Evolutionary conservation across 2,329 filamentous ascomycete genomes (phyloP).

Genomic region (Lachnellula subtilissima): DNA sequence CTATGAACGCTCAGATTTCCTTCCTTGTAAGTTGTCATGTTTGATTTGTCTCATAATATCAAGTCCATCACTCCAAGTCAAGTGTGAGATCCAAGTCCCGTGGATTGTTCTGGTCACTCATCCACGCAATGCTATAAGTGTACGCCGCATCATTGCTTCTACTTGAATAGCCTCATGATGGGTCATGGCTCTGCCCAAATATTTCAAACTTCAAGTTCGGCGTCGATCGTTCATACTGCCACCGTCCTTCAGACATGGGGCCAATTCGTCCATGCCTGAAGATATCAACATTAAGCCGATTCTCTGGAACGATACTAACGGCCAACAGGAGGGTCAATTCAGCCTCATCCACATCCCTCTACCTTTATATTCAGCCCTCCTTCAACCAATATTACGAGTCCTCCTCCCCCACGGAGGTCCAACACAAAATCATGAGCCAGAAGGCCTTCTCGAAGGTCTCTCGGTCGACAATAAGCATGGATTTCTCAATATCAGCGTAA

Average conservation of each 20-base stretch:
- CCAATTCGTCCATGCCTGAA: conserved; percentile 7
- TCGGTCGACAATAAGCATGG: conserved; percentile 57
- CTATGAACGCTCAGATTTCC: conserved; percentile 54
- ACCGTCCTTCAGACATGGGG: conserved; percentile 3
- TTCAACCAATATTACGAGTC: conserved; percentile 82
- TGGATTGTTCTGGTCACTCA: neutral
- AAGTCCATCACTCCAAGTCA: conserved; percentile 1
- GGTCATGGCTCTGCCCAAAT: conserved; percentile 6
- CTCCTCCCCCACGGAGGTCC: conserved; percentile 61
- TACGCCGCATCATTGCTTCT: neutral
- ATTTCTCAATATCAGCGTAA: conserved; percentile 92
- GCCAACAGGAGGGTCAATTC: conserved; percentile 71
- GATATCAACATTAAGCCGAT: conserved; percentile 17
- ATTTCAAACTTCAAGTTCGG: conserved; percentile 6
- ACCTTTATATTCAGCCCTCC: conserved; percentile 68
- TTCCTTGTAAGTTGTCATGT: conserved; percentile 46
- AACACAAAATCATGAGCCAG: conserved; percentile 29
- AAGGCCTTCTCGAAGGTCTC: conserved; percentile 41
- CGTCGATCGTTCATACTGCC: conserved; percentile 2
- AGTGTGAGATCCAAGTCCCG: conserved; percentile 1
- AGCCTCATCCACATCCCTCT: conserved; percentile 88
- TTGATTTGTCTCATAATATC: neutral
- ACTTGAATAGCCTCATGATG: conserved; percentile 1
- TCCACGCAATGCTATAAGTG: conserved; percentile 1
- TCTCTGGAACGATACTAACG: conserved; percentile 20